Evolutionary conservation across 1,284 basidiomycete species (phyloP), one percentile per base, ranked within the genome.

Genomic region (Microbotryum scabiosae): DNA sequence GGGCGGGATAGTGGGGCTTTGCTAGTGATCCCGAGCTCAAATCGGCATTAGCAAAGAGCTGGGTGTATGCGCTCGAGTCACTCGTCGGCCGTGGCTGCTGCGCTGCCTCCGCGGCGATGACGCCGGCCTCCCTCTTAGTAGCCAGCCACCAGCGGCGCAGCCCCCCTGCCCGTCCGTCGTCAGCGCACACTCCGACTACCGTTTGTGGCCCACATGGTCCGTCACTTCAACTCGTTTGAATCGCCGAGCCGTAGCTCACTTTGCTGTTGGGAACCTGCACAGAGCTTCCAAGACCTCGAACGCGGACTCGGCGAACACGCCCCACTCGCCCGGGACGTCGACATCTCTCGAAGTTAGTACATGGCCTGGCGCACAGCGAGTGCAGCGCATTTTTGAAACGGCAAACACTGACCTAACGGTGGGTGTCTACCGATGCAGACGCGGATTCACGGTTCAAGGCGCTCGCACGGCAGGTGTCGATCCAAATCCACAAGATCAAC

Each of bases 401-500:
- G 4, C 5, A 32, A 49, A 28, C 20, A 32, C 57, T 28, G 20
- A 46, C 60, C 36, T 10, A 6, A 16, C 4, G 16, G 61, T 60
- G 20, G 25, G 47, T 25, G 32, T 52, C 47, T 63, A 65, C 4
- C 41, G 32, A 43, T 21, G 21, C 59, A 68, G 67, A 63, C 23
- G 72, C 52, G 21, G 67, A 67, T 49, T 50, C 59, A 26, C 52
- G 71, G 47, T 98, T 97, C 75, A 78, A 82, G 23, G 79, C 79
- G 49, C 79, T 97, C 21, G 90, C 96, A 72, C 85, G 86, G 28
- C 87, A 87, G 21, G 80, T 98, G 55, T 90, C 90, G 1, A 81
- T 97, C 20, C 94, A 97, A 75, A 88, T 97, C 63, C 97, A 98
- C 85, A 97, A 97, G 82, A 91, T 98, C 79, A 94, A 96, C 73